Percentiles rank a stretch among this genome's conserved stretches.
Conservation (phyloP, 768 basidiomycete genomes). For the Tylopilus intermedius region DNA sequence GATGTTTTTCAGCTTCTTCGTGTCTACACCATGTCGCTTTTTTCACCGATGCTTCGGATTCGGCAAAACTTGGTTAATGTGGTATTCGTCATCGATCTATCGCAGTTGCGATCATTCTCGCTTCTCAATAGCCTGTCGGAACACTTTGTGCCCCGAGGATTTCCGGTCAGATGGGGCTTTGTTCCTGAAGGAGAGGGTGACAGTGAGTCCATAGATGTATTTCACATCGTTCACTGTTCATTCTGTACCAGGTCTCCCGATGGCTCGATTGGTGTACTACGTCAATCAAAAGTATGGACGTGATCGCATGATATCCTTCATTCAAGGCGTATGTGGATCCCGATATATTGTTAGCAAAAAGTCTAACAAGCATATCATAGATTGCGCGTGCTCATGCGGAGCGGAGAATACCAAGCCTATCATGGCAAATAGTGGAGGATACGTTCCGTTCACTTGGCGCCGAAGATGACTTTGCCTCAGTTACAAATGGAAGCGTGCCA, state of each 20-base stretch:
- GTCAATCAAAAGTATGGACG: slow-evolving; percentile 59
- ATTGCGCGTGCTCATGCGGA: slow-evolving; percentile 35
- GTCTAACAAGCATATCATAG: slow-evolving; percentile 23
- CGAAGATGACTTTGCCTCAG: slow-evolving; percentile 36
- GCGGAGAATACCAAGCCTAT: slow-evolving; percentile 29
- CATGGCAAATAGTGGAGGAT: slow-evolving; percentile 41
- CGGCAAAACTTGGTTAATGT: slow-evolving; percentile 80
- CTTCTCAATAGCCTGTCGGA: slow-evolving; percentile 63
- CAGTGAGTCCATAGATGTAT: slow-evolving; percentile 20
- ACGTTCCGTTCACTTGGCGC: slow-evolving; percentile 37
- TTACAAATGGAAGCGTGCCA: slow-evolving; percentile 30
- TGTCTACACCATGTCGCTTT: slow-evolving; percentile 42
- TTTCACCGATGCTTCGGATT: slow-evolving; percentile 74
- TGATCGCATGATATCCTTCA: slow-evolving; percentile 56
- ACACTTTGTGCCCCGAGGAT: slow-evolving; percentile 63
- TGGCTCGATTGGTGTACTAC: slow-evolving; percentile 72
- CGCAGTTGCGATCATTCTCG: slow-evolving; percentile 51
- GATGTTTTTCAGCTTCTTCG: slow-evolving; percentile 24
- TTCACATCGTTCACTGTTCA: not conserved
- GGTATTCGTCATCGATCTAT: slow-evolving; percentile 77
- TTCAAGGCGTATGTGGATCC: slow-evolving; percentile 42
- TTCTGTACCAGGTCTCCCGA: slow-evolving; percentile 45
- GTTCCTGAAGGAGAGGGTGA: slow-evolving; percentile 59
- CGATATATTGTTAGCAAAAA: not conserved
- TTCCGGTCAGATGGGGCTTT: slow-evolving; percentile 82